Evolutionary conservation across 2,329 filamentous ascomycete genomes (phyloP).

Genomic region (Myriosclerotinia scirpicola): DNA sequence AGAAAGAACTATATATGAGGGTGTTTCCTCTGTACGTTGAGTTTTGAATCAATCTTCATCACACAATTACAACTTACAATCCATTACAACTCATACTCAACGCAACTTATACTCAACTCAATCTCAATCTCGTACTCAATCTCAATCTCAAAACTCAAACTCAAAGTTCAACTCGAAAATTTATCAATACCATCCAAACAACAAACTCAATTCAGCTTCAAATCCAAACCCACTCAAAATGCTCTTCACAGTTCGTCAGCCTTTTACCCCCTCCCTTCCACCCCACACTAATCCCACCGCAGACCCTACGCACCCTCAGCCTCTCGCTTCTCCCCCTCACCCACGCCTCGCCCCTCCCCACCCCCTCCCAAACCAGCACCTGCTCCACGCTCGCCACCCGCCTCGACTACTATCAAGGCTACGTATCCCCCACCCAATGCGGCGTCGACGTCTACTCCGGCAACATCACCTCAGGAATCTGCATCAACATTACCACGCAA

Average conservation of each 20-base stretch:
- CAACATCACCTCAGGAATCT: constrained; percentile 17
- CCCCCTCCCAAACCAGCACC: neutral
- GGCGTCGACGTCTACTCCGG: neutral
- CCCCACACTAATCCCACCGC: neutral
- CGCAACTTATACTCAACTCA: neutral
- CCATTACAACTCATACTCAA: neutral
- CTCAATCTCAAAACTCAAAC: neutral
- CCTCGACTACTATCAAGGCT: constrained; percentile 21
- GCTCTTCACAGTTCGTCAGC: constrained; percentile 18
- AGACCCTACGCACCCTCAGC: constrained; percentile 12
- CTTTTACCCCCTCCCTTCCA: neutral
- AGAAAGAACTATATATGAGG: constrained; percentile 5
- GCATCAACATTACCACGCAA: constrained; percentile 7
- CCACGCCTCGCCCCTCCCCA: constrained; percentile 1
- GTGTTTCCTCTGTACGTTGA: neutral
- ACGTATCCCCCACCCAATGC: neutral
- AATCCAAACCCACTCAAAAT: constrained; percentile 9
- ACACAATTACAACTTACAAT: neutral
- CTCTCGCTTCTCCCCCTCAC: neutral
- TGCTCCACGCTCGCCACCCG: neutral
- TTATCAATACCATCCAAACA: neutral
- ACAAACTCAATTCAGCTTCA: neutral
- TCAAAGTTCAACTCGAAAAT: neutral
- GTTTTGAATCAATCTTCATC: constrained; percentile 1
- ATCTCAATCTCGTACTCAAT: neutral